Percentiles rank a stretch among this genome's conserved stretches.
These are phyloP conservation scores for Edaphochlamys debaryana DNA, from an alignment of 139 green algal genomes.

Conservation along the genomic window DNA sequence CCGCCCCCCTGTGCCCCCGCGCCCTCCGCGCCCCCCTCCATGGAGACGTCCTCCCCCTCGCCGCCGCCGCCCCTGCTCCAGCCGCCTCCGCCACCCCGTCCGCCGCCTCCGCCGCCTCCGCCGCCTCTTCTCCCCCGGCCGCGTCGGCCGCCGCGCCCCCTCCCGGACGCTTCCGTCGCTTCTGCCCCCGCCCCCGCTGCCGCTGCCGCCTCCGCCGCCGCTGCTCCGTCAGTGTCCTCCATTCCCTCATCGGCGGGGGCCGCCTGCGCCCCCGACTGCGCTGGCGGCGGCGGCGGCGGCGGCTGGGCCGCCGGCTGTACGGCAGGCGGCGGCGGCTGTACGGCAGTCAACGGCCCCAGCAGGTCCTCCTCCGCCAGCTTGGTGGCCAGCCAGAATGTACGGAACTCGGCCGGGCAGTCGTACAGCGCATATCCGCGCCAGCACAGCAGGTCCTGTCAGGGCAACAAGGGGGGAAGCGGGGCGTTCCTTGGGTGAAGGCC, in stretches of 20 bases:
- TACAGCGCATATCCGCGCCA: slow-evolving; percentile 89
- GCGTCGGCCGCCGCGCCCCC: neutral
- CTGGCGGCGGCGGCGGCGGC: slow-evolving; percentile 3
- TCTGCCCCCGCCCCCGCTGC: neutral
- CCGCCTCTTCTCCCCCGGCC: neutral
- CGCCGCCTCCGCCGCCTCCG: neutral
- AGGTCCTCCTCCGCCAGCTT: slow-evolving; percentile 43
- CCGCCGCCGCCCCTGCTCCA: no score
- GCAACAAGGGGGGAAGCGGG: no score
- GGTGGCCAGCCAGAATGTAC: slow-evolving; percentile 59
- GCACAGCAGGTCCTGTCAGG: slow-evolving; percentile 79
- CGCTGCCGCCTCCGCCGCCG: no score
- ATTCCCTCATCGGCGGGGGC: no score
- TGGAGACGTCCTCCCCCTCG: neutral
- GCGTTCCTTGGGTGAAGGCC: no score
- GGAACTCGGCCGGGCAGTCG: slow-evolving; percentile 88
- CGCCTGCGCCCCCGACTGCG: no score
- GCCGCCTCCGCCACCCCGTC: neutral
- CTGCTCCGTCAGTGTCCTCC: no score
- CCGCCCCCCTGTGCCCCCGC: no score
- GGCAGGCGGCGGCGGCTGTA: neutral
- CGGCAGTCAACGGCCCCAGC: neutral
- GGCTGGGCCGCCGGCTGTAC: neutral
- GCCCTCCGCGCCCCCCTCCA: no score
- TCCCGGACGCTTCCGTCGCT: neutral